Evolutionary conservation across 2,329 filamentous ascomycete genomes (phyloP).

Genomic region (Ophiocordyceps polyrhachis-furcata): DNA sequence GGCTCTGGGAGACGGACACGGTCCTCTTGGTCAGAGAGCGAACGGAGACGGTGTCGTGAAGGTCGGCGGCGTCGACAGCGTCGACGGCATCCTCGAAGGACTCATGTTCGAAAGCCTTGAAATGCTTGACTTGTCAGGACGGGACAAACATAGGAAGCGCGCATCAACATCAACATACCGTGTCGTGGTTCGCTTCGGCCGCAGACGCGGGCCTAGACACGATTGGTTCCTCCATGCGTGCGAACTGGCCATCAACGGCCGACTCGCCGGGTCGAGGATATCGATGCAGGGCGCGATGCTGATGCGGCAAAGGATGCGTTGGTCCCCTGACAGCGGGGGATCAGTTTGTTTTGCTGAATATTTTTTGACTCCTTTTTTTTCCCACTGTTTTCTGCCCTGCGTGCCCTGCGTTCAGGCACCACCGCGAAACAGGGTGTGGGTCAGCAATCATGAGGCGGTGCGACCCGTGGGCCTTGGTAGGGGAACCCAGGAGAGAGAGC

Average conservation of each 20-base stretch:
- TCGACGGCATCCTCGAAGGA: constrained; percentile 67
- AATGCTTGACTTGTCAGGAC: constrained; percentile 8
- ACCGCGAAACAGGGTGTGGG: constrained; percentile 2
- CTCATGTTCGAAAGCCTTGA: constrained; percentile 15
- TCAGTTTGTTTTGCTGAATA: not conserved
- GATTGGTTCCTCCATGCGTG: constrained; percentile 8
- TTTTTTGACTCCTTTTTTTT: not conserved
- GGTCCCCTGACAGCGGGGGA: not conserved
- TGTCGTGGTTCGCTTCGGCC: constrained; percentile 11
- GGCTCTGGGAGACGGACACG: constrained; percentile 16
- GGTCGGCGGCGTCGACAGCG: not conserved
- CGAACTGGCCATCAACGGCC: constrained; percentile 2
- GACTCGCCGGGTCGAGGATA: not conserved
- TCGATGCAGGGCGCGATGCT: not conserved
- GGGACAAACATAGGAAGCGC: constrained; percentile 1
- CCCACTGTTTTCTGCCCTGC: not conserved
- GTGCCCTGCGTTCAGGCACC: constrained; percentile 1
- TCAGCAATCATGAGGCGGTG: not conserved
- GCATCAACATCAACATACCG: constrained; percentile 9
- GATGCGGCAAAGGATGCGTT: not conserved
- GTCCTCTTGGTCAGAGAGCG: constrained; percentile 42
- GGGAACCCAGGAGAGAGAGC: too few species aligned
- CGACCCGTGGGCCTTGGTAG: not conserved
- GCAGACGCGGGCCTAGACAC: constrained; percentile 12
- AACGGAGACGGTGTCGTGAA: constrained; percentile 32